Base-by-base conservation (phyloP, 257 asterid species). In the Solanum megistacrolobum region DNA sequence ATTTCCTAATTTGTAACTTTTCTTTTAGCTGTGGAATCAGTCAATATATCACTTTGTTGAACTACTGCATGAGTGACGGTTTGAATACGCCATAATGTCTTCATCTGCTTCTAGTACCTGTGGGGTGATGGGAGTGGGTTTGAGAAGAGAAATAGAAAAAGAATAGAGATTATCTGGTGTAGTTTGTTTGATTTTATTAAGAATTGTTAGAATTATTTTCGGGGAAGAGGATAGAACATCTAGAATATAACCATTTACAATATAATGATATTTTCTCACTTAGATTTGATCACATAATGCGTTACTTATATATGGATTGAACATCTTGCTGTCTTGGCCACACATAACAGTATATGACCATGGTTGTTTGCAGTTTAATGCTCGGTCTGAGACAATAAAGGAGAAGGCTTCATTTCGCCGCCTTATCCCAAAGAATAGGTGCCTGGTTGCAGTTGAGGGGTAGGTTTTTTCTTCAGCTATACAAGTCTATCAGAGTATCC, bases 381-480 rank as follows among this genome's bases (percentile, higher is more conserved):
- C 99, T 48, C 94, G 98, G 87, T 93, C 94, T 25, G 99, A 95
- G 88, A 92, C 98, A 39, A 87, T 96, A 66, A 91, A 89, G 62
- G 98, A 95, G 94, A 96, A 93, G 97, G 93, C 98, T 87, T 94
- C 98, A 68, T 96, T 96, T 90, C 96, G 98, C 38, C 94, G 98
- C 79, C 98, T 96, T 84, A 89, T 96, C 87, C 96, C 98, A 27
- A 93, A 90, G 66, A 95, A 91, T 86, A 91, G 98, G 90, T 96
- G 99, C 86, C 91, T 96, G 93, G 99, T 96, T 90, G 90, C 94
- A 83, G 89, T 95, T 43, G 98, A 96, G 91, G 99, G 98, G 99
- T 96, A 94, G 88, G 92, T 20, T 9, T 52, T 71, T 27, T 88
- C 35, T 60, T 27, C 36, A 34, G 35, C 23, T 23, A 55, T 74